Percentiles rank a stretch among this genome's conserved stretches.
Conservation (phyloP, 129 eudicot genomes). For the Ambrosia artemisiifolia region DNA sequence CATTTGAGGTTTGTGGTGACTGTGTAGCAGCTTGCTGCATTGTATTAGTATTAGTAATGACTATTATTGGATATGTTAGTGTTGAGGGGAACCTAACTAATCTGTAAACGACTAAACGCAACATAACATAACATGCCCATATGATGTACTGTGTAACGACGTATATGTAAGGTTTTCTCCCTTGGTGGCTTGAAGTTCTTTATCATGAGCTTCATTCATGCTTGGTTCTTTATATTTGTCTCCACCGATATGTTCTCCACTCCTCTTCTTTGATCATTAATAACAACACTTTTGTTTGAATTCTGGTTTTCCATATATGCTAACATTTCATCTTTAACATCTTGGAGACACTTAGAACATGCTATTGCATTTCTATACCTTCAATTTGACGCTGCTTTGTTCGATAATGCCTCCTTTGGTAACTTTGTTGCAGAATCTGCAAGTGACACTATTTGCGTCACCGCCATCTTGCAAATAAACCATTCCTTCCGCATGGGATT, state of each 20-base stretch:
- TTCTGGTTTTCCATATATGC: background rate
- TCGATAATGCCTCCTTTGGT: background rate
- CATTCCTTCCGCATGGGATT: background rate
- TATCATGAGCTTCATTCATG: background rate
- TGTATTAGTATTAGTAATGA: slow-evolving; percentile 8
- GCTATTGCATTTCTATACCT: background rate
- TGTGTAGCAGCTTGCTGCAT: slow-evolving; percentile 2
- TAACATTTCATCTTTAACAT: background rate
- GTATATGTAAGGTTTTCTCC: background rate
- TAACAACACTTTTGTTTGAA: background rate
- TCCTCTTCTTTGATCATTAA: background rate
- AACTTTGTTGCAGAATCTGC: background rate
- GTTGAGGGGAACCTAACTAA: slow-evolving; percentile 5
- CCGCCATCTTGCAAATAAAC: background rate
- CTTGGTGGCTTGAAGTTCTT: background rate
- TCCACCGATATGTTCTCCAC: background rate
- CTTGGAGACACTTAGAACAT: background rate
- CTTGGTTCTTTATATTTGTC: background rate
- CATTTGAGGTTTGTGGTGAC: background rate
- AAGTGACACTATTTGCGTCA: background rate
- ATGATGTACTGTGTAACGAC: background rate
- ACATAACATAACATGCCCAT: background rate
- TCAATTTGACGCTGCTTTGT: background rate
- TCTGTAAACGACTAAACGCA: slow-evolving; percentile 14
- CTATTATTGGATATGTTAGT: background rate